phyloP scores from a whole-genome alignment of 176 grass and related monocot species.

The Bromus sterilis region DNA sequence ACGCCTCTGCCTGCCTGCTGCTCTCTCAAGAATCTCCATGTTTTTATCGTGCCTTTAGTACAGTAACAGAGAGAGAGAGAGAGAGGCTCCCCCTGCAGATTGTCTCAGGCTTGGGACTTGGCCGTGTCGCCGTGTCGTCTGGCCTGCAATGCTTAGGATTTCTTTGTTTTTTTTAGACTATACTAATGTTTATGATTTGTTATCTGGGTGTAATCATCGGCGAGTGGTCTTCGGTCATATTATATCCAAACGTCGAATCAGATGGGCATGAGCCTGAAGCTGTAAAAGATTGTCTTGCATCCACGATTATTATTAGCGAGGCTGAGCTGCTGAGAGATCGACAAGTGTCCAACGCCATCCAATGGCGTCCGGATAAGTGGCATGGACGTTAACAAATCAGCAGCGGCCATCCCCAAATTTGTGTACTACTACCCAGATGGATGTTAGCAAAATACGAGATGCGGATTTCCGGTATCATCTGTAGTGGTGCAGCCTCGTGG shows the following conservation, averaged over 20 bases:
- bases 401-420: background rate
- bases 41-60: background rate
- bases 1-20: background rate
- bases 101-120: background rate
- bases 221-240: background rate
- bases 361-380: constrained; percentile 15
- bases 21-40: background rate
- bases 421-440: background rate
- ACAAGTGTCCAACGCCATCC: constrained; percentile 22
- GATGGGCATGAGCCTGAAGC: background rate
- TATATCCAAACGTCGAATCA: background rate
- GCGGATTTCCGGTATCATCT: too few relatives aligned
- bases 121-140: background rate
- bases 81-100: background rate
- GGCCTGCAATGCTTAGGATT: too few relatives aligned
- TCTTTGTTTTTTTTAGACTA: background rate
- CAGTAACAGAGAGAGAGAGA: too few relatives aligned
- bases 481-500: too few relatives aligned
- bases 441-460: background rate
- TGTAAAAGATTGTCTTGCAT: background rate
- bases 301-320: too few relatives aligned
- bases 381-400: background rate
- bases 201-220: background rate
- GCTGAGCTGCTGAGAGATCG: background rate
- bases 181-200: background rate